Conservation (phyloP, 495 filamentous ascomycete species). For the Sporormia fimetaria region DNA sequence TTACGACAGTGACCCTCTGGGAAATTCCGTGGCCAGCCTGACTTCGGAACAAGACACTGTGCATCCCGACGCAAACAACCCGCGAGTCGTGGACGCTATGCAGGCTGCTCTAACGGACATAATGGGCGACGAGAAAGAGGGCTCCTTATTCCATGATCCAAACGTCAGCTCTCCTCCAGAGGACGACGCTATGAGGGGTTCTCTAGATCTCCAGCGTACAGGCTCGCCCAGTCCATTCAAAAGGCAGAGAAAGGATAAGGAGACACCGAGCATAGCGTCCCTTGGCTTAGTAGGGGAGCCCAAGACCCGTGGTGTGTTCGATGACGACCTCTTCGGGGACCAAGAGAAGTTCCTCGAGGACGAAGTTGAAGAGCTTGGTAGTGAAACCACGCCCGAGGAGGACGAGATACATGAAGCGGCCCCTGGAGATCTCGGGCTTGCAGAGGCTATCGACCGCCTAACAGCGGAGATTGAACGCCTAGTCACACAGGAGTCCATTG, state of each 20-base stretch:
- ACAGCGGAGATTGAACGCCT: constrained; percentile 84
- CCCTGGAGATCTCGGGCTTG: constrained; percentile 85
- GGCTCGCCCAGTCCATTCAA: constrained; percentile 37
- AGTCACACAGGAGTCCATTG: constrained; percentile 73
- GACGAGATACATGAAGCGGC: constrained; percentile 91
- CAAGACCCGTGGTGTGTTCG: constrained; percentile 75
- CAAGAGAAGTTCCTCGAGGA: constrained; percentile 79
- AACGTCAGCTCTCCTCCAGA: constrained; percentile 39
- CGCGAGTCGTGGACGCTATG: constrained; percentile 74
- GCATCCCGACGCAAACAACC: constrained; percentile 32
- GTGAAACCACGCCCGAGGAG: constrained; percentile 36
- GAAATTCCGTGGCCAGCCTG: constrained; percentile 49
- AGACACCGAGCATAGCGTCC: constrained; percentile 78
- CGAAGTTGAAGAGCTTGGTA: constrained; percentile 65
- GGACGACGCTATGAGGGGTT: constrained; percentile 43
- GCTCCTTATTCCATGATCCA: constrained; percentile 38
- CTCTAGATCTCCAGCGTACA: constrained; percentile 39
- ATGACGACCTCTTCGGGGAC: constrained; percentile 87
- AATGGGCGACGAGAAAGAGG: constrained; percentile 61
- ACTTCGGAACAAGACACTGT: constrained; percentile 31
- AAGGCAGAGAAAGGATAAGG: constrained; percentile 33
- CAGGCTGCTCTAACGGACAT: constrained; percentile 91
- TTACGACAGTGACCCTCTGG: constrained; percentile 51
- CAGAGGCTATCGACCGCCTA: constrained; percentile 78
- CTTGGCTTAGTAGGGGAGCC: constrained; percentile 76